Percentiles rank a stretch among this genome's conserved stretches.
Evolutionary conservation across 306 rosid genomes (phyloP).

Genomic region (Gleditsia sinensis): DNA sequence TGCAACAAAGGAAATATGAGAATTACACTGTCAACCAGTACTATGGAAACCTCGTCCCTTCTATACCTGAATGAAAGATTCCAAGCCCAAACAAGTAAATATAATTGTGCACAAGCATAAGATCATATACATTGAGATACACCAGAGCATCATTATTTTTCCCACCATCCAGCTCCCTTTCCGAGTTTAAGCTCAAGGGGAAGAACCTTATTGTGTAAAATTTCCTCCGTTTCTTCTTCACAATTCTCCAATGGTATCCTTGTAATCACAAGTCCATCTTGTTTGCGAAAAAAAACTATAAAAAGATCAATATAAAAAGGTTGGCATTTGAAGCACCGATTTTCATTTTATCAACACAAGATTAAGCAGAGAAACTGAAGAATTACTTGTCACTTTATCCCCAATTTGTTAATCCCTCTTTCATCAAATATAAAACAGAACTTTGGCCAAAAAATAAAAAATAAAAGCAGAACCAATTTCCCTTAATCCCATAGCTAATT

Average conservation of each 20-base stretch:
- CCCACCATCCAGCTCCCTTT: conserved; percentile 44
- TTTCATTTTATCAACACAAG: no score
- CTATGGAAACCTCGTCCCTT: conserved; percentile 53
- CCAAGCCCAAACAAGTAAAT: conserved; percentile 83
- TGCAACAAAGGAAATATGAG: background rate
- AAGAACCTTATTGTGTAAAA: conserved; percentile 67
- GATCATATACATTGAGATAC: conserved; percentile 94
- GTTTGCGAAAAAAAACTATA: conserved; percentile 26
- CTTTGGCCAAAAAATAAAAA: no score
- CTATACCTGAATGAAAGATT: conserved; percentile 89
- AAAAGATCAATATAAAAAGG: background rate
- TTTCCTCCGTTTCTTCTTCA: conserved; percentile 29
- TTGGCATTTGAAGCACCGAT: background rate
- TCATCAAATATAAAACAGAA: no score
- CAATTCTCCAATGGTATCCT: conserved; percentile 9
- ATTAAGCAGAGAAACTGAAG: no score
- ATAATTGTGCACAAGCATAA: conserved; percentile 80
- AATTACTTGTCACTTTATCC: no score
- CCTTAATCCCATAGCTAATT: no score
- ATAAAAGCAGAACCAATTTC: no score
- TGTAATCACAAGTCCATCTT: conserved; percentile 49
- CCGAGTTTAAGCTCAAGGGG: conserved; percentile 56
- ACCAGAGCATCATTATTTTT: conserved; percentile 42
- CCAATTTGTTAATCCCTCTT: no score
- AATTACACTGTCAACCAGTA: background rate